phyloP scores from a whole-genome alignment of 306 rosid genomes.

The Trifolium subterraneum region DNA sequence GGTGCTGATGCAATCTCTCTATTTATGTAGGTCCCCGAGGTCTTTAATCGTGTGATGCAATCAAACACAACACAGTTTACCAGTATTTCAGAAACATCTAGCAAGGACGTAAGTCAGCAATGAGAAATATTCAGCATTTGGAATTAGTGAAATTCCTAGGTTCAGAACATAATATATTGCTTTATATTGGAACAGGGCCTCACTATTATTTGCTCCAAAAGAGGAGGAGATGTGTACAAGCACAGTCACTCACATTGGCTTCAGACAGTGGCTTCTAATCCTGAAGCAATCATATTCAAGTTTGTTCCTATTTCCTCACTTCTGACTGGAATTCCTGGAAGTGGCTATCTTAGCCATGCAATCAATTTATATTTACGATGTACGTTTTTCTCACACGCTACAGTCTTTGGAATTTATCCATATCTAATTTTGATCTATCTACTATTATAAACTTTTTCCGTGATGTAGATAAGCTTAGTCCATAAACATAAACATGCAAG shows the following conservation, averaged over 20 bases:
- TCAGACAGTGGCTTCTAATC: slow-evolving; percentile 87
- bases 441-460: slow-evolving; percentile 8
- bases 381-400: slow-evolving; percentile 49
- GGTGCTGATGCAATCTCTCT: slow-evolving; percentile 32
- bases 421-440: slow-evolving; percentile 35
- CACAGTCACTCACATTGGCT: slow-evolving; percentile 89
- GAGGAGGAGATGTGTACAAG: slow-evolving; percentile 88
- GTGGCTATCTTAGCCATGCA: slow-evolving; percentile 98
- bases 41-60: slow-evolving; percentile 82
- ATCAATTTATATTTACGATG: slow-evolving; percentile 95
- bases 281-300: slow-evolving; percentile 91
- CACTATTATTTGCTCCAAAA: slow-evolving; percentile 75
- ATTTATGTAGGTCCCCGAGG: slow-evolving; percentile 80
- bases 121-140: slow-evolving; percentile 37
- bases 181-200: slow-evolving; percentile 75
- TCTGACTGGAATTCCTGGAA: slow-evolving; percentile 92
- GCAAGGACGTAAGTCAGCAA: slow-evolving; percentile 85
- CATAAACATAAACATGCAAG: slow-evolving; percentile 21
- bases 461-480: slow-evolving; percentile 7
- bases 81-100: slow-evolving; percentile 84
- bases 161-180: slow-evolving; percentile 34
- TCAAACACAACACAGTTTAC: slow-evolving; percentile 81
- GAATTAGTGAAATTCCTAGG: slow-evolving; percentile 26
- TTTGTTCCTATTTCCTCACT: slow-evolving; percentile 95
- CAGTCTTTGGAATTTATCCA: slow-evolving; percentile 13